phyloP scores from a whole-genome alignment of 73 alveolate genomes.

The Uronychia setigera region DNA sequence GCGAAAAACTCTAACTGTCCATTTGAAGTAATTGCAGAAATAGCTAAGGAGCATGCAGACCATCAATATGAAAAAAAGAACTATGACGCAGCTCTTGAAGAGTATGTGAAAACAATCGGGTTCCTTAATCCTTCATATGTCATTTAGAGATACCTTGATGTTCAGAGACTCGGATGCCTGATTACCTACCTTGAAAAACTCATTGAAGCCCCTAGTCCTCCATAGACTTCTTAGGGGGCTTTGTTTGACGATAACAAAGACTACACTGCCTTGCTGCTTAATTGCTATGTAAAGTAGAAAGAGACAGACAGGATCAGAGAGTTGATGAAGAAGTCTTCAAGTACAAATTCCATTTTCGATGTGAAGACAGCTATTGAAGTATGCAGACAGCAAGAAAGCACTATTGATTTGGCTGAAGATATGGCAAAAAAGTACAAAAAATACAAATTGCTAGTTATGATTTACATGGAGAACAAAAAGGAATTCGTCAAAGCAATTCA shows the following conservation, averaged over 20 bases:
- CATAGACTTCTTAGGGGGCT: conserved; percentile 16
- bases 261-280: conserved; percentile 90
- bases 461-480: conserved; percentile 76
- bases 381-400: conserved; percentile 72
- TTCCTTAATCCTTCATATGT: conserved; percentile 89
- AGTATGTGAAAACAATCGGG: conserved; percentile 85
- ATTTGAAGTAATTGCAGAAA: conserved; percentile 80
- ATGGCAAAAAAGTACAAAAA: conserved; percentile 75
- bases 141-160: conserved; percentile 84
- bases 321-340: conserved; percentile 72
- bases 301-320: conserved; percentile 72
- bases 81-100: conserved; percentile 81
- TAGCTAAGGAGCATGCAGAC: conserved; percentile 87
- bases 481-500: conserved; percentile 68
- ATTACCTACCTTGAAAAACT: conserved; percentile 83
- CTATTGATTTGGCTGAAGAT: conserved; percentile 74
- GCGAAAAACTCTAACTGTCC: conserved; percentile 82
- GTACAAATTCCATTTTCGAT: conserved; percentile 87
- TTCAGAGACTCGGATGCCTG: conserved; percentile 75
- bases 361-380: conserved; percentile 97
- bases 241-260: conserved; percentile 71
- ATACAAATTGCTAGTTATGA: conserved; percentile 70
- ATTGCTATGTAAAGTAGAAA: conserved; percentile 89
- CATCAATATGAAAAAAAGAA: conserved; percentile 76
- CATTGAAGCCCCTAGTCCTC: conserved; percentile 45